Evolutionary conservation across 2,329 filamentous ascomycete genomes (phyloP).

Genomic region (Pseudogymnoascus sp.): DNA sequence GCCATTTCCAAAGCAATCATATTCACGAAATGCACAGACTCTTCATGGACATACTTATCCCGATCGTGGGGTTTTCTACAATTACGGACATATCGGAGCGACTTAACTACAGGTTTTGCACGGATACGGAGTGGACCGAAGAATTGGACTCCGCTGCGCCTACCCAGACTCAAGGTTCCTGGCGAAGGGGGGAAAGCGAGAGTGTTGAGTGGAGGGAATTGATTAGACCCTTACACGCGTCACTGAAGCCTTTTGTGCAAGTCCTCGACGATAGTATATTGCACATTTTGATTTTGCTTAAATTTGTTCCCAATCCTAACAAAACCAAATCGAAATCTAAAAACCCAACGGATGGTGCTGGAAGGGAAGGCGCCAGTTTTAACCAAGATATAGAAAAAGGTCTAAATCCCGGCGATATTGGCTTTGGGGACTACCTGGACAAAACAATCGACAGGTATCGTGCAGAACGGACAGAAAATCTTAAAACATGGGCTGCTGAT

Average conservation of each 20-base stretch:
- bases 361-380: conserved; percentile 31
- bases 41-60: conserved; percentile 54
- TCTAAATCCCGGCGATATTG: conserved; percentile 47
- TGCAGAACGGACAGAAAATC: conserved; percentile 40
- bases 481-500: conserved; percentile 41
- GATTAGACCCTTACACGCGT: conserved; percentile 57
- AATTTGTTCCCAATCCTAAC: conserved; percentile 36
- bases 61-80: conserved; percentile 58
- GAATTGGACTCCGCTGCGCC: conserved; percentile 4
- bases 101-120: conserved; percentile 40
- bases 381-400: conserved; percentile 44
- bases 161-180: neutral
- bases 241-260: conserved; percentile 54
- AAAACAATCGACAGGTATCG: conserved; percentile 47
- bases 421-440: conserved; percentile 36
- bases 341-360: neutral
- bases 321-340: neutral
- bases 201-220: conserved; percentile 59
- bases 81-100: conserved; percentile 65
- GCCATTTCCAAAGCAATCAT: conserved; percentile 58
- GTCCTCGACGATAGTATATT: conserved; percentile 47
- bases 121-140: conserved; percentile 39
- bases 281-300: conserved; percentile 48
- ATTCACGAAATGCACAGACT: conserved; percentile 51
- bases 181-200: conserved; percentile 28